Base-by-base conservation (phyloP, 352 stramenopile species). In the Poterioochromonas sp. region DNA sequence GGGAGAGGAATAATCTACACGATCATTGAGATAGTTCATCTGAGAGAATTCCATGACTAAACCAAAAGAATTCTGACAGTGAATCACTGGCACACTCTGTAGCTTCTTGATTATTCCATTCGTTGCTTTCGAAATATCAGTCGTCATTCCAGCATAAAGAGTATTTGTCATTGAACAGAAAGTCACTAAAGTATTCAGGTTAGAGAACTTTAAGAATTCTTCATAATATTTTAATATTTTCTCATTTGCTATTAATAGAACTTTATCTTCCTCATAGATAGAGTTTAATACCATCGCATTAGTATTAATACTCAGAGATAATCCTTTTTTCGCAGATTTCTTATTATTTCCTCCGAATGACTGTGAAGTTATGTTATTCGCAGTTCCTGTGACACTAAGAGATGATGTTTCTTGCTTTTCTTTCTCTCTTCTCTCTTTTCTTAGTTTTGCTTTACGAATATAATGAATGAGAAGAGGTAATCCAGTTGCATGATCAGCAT, bases 41-140 rank as follows among this genome's bases (percentile, higher is more conserved):
- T n/a, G n/a, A n/a, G n/a, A n/a, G 0, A 88, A 77, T n/a, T 83
- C 81, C 1, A 93, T 20, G 2, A 94, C 86, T 2, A 94, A 79
- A 0, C 88, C 89, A 60, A 85, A 93, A 0, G 89, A 83, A 54
- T 91, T 88, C 65, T 88, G 84, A 82, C 89, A 94, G 76, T 94
- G 89, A 68, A 87, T 85, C 44, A 94, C 89, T 0, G 84, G 83
- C 0, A 94, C 85, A 54, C 86, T 92, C 18, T 73, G 49, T 63
- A 93, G 73, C 15, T 83, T 39, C 12, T 11, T 5, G 15, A 78
- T 34, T 22, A 40, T 11, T 22, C 71, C 71, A 53, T 53, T 18
- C 1, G 44, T 69, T 53, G 44, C 40, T n/a, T 35, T 3, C 8
- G 1, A 34, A 8, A 76, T 34, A 40, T 65, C 5, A 26, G 8